Base-by-base conservation (phyloP, 2,329 filamentous ascomycete species). In the Pseudogymnoascus destructans region DNA sequence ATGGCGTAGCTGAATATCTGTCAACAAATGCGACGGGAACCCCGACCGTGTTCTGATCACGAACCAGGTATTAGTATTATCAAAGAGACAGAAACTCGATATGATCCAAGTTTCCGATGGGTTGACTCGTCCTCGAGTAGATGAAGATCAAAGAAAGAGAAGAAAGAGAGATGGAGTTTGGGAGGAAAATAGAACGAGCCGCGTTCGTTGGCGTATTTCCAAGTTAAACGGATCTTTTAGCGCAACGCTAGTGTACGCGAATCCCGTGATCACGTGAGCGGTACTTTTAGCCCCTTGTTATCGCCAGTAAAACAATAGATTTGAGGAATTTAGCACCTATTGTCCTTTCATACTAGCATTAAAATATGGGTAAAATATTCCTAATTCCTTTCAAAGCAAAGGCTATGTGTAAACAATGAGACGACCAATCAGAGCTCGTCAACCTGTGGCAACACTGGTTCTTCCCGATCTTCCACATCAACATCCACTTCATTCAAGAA, bases 401-500 rank as follows among this genome's bases (percentile, higher is more conserved):
- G 2, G 23, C 42, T 52, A 30, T 8, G 9, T 13, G 30, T 52
- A 52, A 27, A 11, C n/a, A 49, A 49, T 10, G 3, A 27, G 3
- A 11, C n/a, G 23, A 15, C 42, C 23, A 27, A 52, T 52, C 42
- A 52, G 10, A 52, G 42, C 13, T 52, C 42, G 1, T 52, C 42
- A 52, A 30, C 23, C 8, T 11, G n/a, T 52, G 23, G 42, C 13
- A 52, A 52, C 23, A 52, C 42, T 11, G 23, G 15, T 52, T 52
- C 23, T 17, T 15, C 42, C 42, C 4, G 11, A 30, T 52, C 42
- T 30, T 30, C 42, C 23, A 2, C 2, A 15, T 49, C 21, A 49
- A 15, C 13, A 17, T 52, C 42, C 42, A 27, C 66, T 58, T 73
- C 67, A 60, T 80, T 72, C 55, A 81, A 66, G 63, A 78, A 79